Base-by-base conservation (phyloP, 345 rosid species). In the Lagerstroemia speciosa region DNA sequence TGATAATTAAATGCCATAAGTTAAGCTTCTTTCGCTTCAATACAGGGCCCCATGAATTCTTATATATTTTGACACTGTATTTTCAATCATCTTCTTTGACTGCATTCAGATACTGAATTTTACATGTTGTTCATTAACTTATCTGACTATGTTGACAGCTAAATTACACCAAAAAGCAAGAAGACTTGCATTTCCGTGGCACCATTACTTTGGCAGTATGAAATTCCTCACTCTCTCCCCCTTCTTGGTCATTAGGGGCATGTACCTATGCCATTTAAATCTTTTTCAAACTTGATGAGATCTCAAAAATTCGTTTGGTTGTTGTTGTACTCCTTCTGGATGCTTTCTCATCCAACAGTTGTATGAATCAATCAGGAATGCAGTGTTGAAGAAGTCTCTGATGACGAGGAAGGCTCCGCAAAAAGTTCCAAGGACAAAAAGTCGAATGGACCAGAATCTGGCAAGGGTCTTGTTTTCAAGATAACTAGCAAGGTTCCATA, bases 111-210 rank as follows among this genome's bases (percentile, higher is more conserved):
- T 29, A 30, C 33, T 12, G 63, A 14, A 27, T 20, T 58, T 58
- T 10, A 27, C 34, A 58, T 58, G 8, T 57, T 24, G 29, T 58
- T 58, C 15, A 58, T 12, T 27, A 27, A 58, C 63, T 58, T 14
- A 58, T 58, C 19, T 58, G 34, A 19, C 19, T 53, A 7, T 30
- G 20, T 58, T 16, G 33, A 64, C 87, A 93, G 98, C 90, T 90
- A 78, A 90, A 90, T 65, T 93, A 93, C 77, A 90, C 97, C 29
- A 91, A 85, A 77, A 93, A 91, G 82, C 93, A 89, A 82, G 98
- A 93, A 83, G 98, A 93, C 62, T 78, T 91, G 52, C 87, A 78
- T 70, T 93, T 93, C 69, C 98, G 94, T 33, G 98, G 98, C 68
- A 87, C 88, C 71, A 85, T 93, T 53, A 70, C 87, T 45, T 86